A percentile compares a stretch with the other conserved stretches of the same genome.
Conservation (phyloP, 257 asterid genomes). For the Nicotiana noctiflora region DNA sequence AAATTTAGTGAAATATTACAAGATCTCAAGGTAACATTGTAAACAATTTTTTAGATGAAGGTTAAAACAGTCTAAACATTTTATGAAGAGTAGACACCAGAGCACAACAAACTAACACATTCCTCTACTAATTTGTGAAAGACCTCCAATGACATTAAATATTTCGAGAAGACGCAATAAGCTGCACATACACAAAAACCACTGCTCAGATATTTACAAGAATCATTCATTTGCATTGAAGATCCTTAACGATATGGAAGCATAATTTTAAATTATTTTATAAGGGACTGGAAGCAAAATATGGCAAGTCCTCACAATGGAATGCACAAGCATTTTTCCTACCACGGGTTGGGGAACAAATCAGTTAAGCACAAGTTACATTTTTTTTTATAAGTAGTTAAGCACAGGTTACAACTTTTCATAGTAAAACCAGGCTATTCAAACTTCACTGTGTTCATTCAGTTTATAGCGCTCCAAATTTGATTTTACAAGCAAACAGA, state of each 20-base stretch:
- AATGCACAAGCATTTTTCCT: neutral
- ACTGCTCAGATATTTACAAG: neutral
- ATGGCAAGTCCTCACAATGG: neutral
- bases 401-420: neutral
- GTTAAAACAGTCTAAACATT: neutral
- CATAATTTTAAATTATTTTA: neutral
- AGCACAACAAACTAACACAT: neutral
- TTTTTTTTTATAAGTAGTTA: neutral
- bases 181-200: neutral
- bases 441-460: neutral
- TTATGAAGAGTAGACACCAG: neutral
- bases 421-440: neutral
- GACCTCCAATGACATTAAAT: neutral
- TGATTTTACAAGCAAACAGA: neutral
- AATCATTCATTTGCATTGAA: neutral
- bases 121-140: neutral
- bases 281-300: neutral
- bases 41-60: neutral
- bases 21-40: neutral
- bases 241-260: neutral
- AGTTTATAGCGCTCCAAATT: neutral
- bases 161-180: neutral
- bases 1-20: neutral
- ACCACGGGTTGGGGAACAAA: neutral
- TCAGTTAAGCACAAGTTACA: neutral